These are phyloP conservation scores for Fusarium luffae DNA, from an alignment of 2,329 filamentous ascomycete species.

Conservation along the genomic window DNA sequence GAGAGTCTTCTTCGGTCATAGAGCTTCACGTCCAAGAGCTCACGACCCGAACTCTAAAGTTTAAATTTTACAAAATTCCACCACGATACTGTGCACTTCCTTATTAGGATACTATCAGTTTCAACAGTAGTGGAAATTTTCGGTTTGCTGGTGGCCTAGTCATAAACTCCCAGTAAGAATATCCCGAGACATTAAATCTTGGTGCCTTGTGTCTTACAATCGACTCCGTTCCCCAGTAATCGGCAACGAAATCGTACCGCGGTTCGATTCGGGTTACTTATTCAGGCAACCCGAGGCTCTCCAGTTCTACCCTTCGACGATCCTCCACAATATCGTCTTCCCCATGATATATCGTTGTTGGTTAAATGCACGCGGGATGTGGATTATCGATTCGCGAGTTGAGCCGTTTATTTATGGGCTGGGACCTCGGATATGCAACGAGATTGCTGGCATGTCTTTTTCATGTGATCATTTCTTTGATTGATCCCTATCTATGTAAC, in stretches of 20 bases:
- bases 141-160: neutral
- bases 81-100: neutral
- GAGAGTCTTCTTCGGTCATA: neutral
- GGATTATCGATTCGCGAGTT: neutral
- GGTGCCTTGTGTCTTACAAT: neutral
- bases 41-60: neutral
- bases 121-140: no score
- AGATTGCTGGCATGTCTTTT: neutral
- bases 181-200: neutral
- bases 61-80: neutral
- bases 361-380: neutral
- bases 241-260: neutral
- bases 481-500: constrained; percentile 31
- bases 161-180: neutral
- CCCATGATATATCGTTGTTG: neutral
- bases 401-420: neutral
- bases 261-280: constrained; percentile 27
- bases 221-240: constrained; percentile 7
- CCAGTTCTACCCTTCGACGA: constrained; percentile 5
- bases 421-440: neutral
- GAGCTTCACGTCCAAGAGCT: neutral
- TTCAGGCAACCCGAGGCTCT: constrained; percentile 32
- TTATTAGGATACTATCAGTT: neutral
- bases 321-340: constrained; percentile 26
- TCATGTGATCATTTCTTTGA: constrained; percentile 24